Conservation (phyloP, 1,284 basidiomycete species). For the Irpex sp. region DNA sequence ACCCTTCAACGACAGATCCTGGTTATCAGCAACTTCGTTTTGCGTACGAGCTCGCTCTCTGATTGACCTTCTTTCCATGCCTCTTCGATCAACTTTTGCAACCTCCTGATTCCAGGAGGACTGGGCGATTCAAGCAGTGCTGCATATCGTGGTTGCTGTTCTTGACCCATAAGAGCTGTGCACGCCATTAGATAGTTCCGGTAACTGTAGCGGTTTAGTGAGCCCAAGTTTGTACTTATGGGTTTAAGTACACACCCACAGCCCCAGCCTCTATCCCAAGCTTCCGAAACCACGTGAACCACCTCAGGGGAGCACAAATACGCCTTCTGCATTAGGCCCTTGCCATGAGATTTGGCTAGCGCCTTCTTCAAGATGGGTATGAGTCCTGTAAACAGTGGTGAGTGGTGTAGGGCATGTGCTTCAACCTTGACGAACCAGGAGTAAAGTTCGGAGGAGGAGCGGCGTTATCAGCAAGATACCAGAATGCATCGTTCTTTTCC, state of each 20-base stretch:
- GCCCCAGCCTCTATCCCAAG: constrained; percentile 64
- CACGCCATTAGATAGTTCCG: constrained; percentile 84
- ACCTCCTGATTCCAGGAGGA: constrained; percentile 63
- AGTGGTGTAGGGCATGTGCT: not conserved
- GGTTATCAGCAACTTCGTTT: not conserved
- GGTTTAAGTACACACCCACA: constrained; percentile 51
- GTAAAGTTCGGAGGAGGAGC: constrained; percentile 65
- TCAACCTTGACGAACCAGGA: constrained; percentile 47
- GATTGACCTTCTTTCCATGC: constrained; percentile 66
- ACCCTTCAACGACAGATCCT: constrained; percentile 42
- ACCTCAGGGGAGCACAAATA: constrained; percentile 59
- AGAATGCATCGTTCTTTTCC: constrained; percentile 49
- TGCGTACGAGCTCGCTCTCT: not conserved
- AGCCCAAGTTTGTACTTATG: not conserved
- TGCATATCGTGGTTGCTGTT: constrained; percentile 52
- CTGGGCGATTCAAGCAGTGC: constrained; percentile 48
- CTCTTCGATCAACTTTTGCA: constrained; percentile 74
- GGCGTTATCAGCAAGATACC: constrained; percentile 43
- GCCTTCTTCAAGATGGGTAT: constrained; percentile 59
- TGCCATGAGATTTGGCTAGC: constrained; percentile 45
- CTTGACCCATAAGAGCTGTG: constrained; percentile 63
- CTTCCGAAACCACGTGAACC: constrained; percentile 54
- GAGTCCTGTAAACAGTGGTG: constrained; percentile 42
- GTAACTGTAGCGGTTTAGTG: constrained; percentile 45
- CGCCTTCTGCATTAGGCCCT: constrained; percentile 50